phyloP scores from a whole-genome alignment of 495 filamentous ascomycete genomes.

The Penicillium coffeae region DNA sequence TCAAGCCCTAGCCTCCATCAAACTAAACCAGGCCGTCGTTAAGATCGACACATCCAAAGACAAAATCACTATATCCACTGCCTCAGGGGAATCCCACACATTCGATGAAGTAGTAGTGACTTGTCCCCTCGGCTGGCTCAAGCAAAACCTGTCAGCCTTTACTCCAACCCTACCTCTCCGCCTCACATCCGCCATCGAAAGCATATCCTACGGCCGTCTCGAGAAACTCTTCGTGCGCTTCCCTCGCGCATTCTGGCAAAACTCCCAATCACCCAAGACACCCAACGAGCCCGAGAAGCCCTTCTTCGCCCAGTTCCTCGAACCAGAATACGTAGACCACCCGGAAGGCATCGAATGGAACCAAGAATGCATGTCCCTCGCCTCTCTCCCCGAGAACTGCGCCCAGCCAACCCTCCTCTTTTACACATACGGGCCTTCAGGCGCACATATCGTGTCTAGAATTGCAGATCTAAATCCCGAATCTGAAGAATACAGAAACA shows the following conservation, averaged over 20 bases:
- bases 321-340: conserved; percentile 63
- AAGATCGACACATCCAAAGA: conserved; percentile 6
- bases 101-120: conserved; percentile 90
- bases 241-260: conserved; percentile 63
- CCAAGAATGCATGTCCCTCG: conserved; percentile 76
- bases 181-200: conserved; percentile 66
- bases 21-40: conserved; percentile 51
- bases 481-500: conserved; percentile 25
- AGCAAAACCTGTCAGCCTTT: conserved; percentile 69
- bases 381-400: conserved; percentile 53
- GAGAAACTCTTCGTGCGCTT: conserved; percentile 95
- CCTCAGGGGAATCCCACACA: conserved; percentile 44
- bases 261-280: conserved; percentile 3
- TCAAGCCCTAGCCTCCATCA: conserved; percentile 58
- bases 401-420: conserved; percentile 87
- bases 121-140: conserved; percentile 83
- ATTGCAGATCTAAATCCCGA: conserved; percentile 25
- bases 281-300: conserved; percentile 14
- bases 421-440: conserved; percentile 73
- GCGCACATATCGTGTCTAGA: conserved; percentile 47
- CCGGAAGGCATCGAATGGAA: conserved; percentile 69
- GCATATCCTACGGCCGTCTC: conserved; percentile 79
- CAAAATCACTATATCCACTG: conserved; percentile 52
- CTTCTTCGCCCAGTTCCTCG: conserved; percentile 40
- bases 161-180: conserved; percentile 61